Conservation (phyloP, 129 eudicot species). For the Ambrosia artemisiifolia region DNA sequence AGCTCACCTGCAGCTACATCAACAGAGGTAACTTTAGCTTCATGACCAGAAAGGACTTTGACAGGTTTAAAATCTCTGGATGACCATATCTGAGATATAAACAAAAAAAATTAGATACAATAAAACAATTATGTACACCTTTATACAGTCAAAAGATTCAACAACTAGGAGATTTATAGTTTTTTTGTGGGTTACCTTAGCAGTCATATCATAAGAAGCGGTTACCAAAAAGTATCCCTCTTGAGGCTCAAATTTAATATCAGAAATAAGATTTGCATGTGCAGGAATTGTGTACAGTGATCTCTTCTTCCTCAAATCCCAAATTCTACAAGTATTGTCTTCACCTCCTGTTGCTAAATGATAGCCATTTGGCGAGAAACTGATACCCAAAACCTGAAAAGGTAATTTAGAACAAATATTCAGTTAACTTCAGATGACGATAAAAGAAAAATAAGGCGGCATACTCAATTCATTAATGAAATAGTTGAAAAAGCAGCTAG, state of each 20-base stretch:
- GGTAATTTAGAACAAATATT: slow-evolving; percentile 3
- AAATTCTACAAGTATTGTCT: slow-evolving; percentile 92
- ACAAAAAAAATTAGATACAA: slow-evolving; percentile 2
- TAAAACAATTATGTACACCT: not conserved
- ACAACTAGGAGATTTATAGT: not conserved
- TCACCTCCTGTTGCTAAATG: slow-evolving; percentile 94
- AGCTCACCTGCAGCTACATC: slow-evolving; percentile 73
- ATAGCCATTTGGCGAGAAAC: slow-evolving; percentile 95
- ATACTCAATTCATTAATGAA: not conserved
- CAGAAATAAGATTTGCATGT: slow-evolving; percentile 85
- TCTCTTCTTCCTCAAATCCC: slow-evolving; percentile 95
- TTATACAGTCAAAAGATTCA: not conserved
- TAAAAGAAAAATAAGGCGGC: not conserved
- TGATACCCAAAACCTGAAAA: slow-evolving; percentile 64
- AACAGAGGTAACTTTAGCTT: slow-evolving; percentile 73
- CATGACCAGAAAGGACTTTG: slow-evolving; percentile 86
- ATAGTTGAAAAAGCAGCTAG: not conserved
- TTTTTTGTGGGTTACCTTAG: slow-evolving; percentile 57
- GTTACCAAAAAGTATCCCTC: slow-evolving; percentile 96
- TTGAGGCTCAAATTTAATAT: slow-evolving; percentile 95
- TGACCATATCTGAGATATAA: slow-evolving; percentile 78
- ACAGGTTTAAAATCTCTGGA: slow-evolving; percentile 87
- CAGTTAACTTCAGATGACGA: not conserved
- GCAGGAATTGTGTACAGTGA: slow-evolving; percentile 89
- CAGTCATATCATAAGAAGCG: slow-evolving; percentile 90